These are phyloP conservation scores for Isoetes taiwanensis DNA, from an alignment of 75 land plant genomes.

Conservation along the genomic window DNA sequence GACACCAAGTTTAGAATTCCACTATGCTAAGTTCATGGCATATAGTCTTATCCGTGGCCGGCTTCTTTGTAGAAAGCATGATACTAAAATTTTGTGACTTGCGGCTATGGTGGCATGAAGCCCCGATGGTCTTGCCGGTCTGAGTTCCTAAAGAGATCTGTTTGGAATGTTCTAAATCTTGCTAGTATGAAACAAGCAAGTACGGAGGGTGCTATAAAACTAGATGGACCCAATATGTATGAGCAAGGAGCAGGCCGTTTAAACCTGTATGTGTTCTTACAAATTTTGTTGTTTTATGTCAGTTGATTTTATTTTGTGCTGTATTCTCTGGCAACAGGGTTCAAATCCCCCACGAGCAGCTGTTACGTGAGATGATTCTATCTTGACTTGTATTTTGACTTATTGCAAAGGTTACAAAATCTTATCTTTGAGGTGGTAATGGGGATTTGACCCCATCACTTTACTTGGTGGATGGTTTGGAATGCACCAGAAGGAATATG, in stretches of 20 bases:
- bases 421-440: too few relatives aligned
- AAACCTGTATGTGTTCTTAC: not conserved
- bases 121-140: conserved; percentile 94
- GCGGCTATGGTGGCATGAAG: conserved; percentile 90
- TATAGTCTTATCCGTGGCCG: not conserved
- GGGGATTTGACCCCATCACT: too few relatives aligned
- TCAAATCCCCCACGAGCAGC: too few relatives aligned
- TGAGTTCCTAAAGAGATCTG: conserved; percentile 54
- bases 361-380: too few relatives aligned
- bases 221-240: conserved; percentile 1
- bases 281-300: too few relatives aligned
- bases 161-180: not conserved
- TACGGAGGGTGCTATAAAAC: not conserved
- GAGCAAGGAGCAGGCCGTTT: conserved; percentile 5
- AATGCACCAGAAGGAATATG: too few relatives aligned
- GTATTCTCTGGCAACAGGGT: too few relatives aligned
- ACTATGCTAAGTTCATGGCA: not conserved
- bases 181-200: conserved; percentile 1
- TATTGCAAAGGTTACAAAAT: too few relatives aligned
- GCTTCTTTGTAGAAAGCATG: not conserved
- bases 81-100: not conserved
- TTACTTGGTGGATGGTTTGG: too few relatives aligned
- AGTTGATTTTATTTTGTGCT: too few relatives aligned
- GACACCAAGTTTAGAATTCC: not conserved
- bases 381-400: too few relatives aligned